Conservation (phyloP, 768 basidiomycete genomes). For the Hypholoma sublateritium region DNA sequence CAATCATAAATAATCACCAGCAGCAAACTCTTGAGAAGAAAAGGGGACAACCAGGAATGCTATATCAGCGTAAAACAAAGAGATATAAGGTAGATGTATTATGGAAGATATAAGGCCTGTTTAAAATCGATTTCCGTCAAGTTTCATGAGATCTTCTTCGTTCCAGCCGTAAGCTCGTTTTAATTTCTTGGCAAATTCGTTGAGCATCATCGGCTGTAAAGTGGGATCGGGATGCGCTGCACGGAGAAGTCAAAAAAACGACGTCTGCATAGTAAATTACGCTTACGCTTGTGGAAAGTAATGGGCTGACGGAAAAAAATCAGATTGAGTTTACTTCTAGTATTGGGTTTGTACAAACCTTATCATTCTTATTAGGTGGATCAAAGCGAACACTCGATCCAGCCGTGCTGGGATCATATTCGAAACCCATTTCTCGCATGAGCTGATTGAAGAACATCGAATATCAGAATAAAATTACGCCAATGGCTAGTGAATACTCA, state of each 20-base stretch:
- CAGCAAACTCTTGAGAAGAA: background rate
- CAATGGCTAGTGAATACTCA: conserved; percentile 22
- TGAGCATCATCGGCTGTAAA: conserved; percentile 48
- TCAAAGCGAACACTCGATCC: conserved; percentile 84
- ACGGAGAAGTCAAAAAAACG: conserved; percentile 7
- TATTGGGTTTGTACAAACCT: conserved; percentile 24
- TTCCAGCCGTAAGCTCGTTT: conserved; percentile 70
- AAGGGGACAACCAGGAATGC: background rate
- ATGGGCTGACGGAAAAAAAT: conserved; percentile 48
- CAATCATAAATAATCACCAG: background rate
- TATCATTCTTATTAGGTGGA: conserved; percentile 55
- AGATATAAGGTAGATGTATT: conserved; percentile 2
- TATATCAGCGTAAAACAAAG: background rate
- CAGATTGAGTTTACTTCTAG: background rate
- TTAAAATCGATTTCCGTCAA: background rate
- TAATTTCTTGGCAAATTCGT: conserved; percentile 55
- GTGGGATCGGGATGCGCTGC: conserved; percentile 77
- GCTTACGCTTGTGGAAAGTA: conserved; percentile 73
- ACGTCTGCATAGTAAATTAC: background rate
- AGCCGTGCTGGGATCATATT: conserved; percentile 70
- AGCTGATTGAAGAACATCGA: conserved; percentile 38
- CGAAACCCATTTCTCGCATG: conserved; percentile 80
- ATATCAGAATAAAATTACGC: background rate
- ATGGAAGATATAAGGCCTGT: background rate
- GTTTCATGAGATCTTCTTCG: conserved; percentile 39